phyloP scores from a whole-genome alignment of 768 basidiomycete species.

The Termitomyces bulborhizus region DNA sequence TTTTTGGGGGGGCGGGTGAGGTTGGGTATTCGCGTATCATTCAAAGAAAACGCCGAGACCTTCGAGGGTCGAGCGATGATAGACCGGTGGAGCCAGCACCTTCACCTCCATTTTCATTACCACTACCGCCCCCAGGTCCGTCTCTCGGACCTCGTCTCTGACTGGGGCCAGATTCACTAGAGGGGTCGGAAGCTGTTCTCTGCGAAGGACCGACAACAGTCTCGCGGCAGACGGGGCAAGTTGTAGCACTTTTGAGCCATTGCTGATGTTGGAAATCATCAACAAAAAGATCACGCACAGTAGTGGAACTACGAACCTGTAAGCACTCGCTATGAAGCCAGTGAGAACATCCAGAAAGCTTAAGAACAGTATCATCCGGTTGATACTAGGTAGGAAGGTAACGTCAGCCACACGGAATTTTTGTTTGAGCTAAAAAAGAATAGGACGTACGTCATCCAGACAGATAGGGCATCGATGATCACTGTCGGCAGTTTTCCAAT shows the following conservation, averaged over 20 bases:
- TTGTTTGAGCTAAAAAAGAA: not conserved
- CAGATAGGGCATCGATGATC: conserved; percentile 81
- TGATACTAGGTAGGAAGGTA: conserved; percentile 44
- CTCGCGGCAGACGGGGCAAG: conserved; percentile 78
- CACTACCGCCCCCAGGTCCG: conserved; percentile 1
- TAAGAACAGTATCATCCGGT: conserved; percentile 54
- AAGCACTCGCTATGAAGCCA: conserved; percentile 79
- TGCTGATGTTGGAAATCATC: conserved; percentile 36
- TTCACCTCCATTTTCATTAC: not conserved
- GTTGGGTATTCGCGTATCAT: not conserved
- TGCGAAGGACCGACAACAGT: conserved; percentile 28
- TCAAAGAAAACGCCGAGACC: not conserved
- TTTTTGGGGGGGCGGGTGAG: not conserved
- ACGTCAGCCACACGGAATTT: conserved; percentile 9
- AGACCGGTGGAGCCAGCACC: not conserved
- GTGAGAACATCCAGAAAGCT: conserved; percentile 65
- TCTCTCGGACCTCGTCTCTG: conserved; percentile 9
- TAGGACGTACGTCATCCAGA: conserved; percentile 65
- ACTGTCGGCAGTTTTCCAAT: conserved; percentile 60
- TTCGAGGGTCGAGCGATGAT: not conserved
- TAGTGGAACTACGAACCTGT: conserved; percentile 39
- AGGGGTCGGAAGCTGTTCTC: not conserved
- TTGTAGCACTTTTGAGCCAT: conserved; percentile 74
- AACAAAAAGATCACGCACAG: not conserved
- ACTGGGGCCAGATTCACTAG: conserved; percentile 10